Conservation (phyloP, 2,329 filamentous ascomycete species). For the Aspergillus neoniger region DNA sequence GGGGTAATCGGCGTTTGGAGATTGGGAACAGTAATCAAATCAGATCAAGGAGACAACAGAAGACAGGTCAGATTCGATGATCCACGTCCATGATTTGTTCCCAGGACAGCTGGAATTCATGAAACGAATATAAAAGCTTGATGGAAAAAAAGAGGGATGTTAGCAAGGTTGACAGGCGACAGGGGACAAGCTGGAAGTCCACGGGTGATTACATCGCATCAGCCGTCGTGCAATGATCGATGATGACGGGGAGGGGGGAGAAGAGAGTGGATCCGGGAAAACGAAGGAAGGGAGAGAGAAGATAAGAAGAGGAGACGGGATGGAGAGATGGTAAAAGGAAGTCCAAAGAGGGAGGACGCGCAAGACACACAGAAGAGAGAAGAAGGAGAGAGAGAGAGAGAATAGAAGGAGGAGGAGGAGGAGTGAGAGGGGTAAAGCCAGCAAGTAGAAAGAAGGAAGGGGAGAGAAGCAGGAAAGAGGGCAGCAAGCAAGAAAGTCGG, state of each 20-base stretch:
- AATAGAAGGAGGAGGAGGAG: not conserved
- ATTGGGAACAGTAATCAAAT: not conserved
- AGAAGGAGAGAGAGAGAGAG: conserved; percentile 3
- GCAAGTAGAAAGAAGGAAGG: not conserved
- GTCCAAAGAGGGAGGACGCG: conserved; percentile 16
- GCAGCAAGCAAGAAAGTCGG: conserved; percentile 3
- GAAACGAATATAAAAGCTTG: conserved; percentile 9
- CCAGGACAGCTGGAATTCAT: not conserved
- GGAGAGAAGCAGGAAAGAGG: conserved; percentile 13
- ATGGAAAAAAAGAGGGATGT: conserved; percentile 15
- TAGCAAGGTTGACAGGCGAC: conserved; percentile 17
- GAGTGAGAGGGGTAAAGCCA: not conserved
- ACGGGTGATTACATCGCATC: conserved; percentile 37
- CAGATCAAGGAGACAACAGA: conserved; percentile 7
- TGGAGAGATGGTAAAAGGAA: conserved; percentile 11
- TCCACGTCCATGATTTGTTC: conserved; percentile 4
- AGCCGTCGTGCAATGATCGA: conserved; percentile 21
- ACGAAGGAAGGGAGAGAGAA: conserved; percentile 14
- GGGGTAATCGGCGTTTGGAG: conserved; percentile 7
- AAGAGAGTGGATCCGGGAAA: not conserved
- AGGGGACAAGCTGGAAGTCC: conserved; percentile 24
- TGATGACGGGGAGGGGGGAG: conserved; percentile 9
- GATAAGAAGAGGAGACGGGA: conserved; percentile 14
- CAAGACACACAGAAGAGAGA: not conserved
- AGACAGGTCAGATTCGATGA: not conserved